Percentiles rank a stretch among this genome's conserved stretches.
Evolutionary conservation across 208 protist species (phyloP).

Genomic region (Trypanosoma congolense): DNA sequence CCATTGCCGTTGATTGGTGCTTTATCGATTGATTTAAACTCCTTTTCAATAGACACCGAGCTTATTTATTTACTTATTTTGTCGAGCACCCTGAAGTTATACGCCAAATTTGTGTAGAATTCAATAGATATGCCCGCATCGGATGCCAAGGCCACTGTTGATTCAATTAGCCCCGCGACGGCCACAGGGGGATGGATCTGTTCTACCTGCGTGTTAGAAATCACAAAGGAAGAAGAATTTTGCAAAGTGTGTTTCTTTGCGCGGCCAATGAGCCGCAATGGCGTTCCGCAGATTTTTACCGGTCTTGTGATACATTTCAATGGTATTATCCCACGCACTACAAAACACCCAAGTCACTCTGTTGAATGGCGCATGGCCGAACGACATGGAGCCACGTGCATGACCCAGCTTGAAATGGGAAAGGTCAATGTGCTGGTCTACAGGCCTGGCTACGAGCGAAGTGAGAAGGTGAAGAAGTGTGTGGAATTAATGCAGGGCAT

Average conservation of each 20-base stretch:
- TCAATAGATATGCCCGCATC: conserved; percentile 4
- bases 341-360: conserved; percentile 79
- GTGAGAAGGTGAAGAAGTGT: conserved; percentile 78
- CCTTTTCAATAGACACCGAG: no score
- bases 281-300: conserved; percentile 82
- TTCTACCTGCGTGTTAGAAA: conserved; percentile 47
- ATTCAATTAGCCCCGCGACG: conserved; percentile 10
- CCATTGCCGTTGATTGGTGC: no score
- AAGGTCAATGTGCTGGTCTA: conserved; percentile 73
- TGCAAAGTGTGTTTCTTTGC: conserved; percentile 66
- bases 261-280: conserved; percentile 60
- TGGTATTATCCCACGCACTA: conserved; percentile 78
- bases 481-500: conserved; percentile 47
- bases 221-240: conserved; percentile 38
- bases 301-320: conserved; percentile 86
- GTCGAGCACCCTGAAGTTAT: no score
- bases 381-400: conserved; percentile 75
- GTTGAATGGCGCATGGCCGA: conserved; percentile 90
- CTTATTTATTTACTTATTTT: no score
- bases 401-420: conserved; percentile 47
- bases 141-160: not conserved
- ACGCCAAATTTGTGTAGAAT: conserved; percentile 3
- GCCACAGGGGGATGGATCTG: conserved; percentile 43
- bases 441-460: conserved; percentile 85
- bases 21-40: no score